Evolutionary conservation across 2,329 filamentous ascomycete species (phyloP).

Genomic region (Aspergillus persii): DNA sequence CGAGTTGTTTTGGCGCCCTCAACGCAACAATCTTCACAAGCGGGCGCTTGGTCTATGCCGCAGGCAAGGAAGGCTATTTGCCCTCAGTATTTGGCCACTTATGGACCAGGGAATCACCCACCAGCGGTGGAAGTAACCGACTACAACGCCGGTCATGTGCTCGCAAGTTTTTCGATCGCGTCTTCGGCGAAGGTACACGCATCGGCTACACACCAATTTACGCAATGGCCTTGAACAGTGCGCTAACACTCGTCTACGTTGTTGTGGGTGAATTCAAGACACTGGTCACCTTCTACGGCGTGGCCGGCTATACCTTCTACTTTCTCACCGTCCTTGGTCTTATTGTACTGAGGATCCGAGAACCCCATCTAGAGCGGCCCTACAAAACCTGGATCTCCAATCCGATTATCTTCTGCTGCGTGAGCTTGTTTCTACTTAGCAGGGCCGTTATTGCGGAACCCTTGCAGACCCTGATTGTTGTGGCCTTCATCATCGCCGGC

Average conservation of each 20-base stretch:
- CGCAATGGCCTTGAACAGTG: constrained; percentile 78
- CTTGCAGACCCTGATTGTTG: constrained; percentile 80
- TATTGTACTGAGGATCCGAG: constrained; percentile 82
- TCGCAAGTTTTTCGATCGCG: constrained; percentile 56
- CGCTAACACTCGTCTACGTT: constrained; percentile 74
- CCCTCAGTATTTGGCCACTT: constrained; percentile 80
- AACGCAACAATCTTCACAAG: constrained; percentile 95
- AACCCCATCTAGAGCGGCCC: constrained; percentile 82
- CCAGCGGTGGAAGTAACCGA: constrained; percentile 30
- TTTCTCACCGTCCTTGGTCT: constrained; percentile 92
- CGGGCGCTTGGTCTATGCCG: constrained; percentile 86
- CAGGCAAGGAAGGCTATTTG: constrained; percentile 92
- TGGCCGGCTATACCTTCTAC: constrained; percentile 96
- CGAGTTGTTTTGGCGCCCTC: constrained; percentile 89
- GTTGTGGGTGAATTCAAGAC: constrained; percentile 86
- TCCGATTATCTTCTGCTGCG: constrained; percentile 97
- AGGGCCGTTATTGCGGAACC: constrained; percentile 89
- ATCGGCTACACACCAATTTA: constrained; percentile 94
- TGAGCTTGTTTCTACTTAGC: constrained; percentile 86
- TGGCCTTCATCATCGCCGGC: constrained; percentile 79
- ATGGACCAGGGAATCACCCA: constrained; percentile 56
- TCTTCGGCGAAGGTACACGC: constrained; percentile 72
- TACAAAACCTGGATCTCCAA: constrained; percentile 97
- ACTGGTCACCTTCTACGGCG: constrained; percentile 93
- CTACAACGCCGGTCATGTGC: constrained; percentile 53